Evolutionary conservation across 371 early-diverging fungal genomes (phyloP).

Genomic region (Mucor racemosus): DNA sequence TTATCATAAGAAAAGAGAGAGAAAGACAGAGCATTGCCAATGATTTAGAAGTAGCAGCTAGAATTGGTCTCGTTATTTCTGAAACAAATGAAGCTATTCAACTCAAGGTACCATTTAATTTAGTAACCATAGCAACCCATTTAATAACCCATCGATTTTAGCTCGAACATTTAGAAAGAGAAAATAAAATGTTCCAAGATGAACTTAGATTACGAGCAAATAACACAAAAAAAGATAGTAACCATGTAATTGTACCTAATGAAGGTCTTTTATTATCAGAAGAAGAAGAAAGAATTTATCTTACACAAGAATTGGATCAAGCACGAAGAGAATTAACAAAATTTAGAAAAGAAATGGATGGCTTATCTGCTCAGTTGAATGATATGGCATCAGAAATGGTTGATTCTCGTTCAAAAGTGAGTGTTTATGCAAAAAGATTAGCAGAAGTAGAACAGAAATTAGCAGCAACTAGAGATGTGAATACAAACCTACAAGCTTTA

Average conservation of each 20-base stretch:
- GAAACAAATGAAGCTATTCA: conserved; percentile 68
- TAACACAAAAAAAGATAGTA: conserved; percentile 15
- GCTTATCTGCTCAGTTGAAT: conserved; percentile 63
- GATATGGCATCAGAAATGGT: conserved; percentile 72
- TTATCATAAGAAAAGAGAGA: conserved; percentile 68
- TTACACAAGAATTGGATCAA: conserved; percentile 64
- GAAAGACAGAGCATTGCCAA: conserved; percentile 65
- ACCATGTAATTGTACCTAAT: neutral
- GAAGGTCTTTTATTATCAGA: conserved; percentile 16
- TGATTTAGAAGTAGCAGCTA: conserved; percentile 70
- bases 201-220: conserved; percentile 36
- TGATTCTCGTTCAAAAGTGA: conserved; percentile 62
- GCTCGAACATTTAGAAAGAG: conserved; percentile 60
- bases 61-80: conserved; percentile 67
- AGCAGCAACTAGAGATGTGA: conserved; percentile 64
- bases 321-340: conserved; percentile 61
- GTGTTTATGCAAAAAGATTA: conserved; percentile 65
- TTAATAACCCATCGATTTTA: neutral
- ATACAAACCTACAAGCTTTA: conserved; percentile 60
- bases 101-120: conserved; percentile 39
- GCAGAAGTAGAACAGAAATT: conserved; percentile 71
- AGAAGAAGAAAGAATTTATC: conserved; percentile 53
- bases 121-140: neutral
- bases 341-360: conserved; percentile 69
- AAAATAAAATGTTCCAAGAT: conserved; percentile 57